Evolutionary conservation across 352 stramenopile species (phyloP).

Genomic region (Peronospora belbahrii): DNA sequence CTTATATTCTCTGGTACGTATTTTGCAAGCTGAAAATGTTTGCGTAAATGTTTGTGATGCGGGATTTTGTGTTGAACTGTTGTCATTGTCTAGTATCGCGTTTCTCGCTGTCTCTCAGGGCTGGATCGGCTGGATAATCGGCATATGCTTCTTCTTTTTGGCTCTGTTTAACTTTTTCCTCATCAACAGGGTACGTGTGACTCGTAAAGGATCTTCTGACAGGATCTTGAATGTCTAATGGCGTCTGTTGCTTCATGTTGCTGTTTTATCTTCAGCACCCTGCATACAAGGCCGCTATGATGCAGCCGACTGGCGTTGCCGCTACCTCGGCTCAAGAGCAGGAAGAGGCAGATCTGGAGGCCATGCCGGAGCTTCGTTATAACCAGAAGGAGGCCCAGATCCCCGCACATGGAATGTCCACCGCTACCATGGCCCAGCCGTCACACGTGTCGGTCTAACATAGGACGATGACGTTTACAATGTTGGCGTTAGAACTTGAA

Average conservation of each 20-base stretch:
- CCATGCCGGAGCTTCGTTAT: constrained; percentile 75
- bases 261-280: constrained; percentile 40
- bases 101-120: constrained; percentile 78
- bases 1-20: constrained; percentile 76
- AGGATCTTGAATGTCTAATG: neutral
- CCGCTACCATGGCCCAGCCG: constrained; percentile 34
- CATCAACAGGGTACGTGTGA: constrained; percentile 56
- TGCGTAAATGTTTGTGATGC: neutral
- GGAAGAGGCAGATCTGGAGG: constrained; percentile 55
- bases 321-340: constrained; percentile 28
- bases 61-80: constrained; percentile 1
- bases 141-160: constrained; percentile 65
- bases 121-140: constrained; percentile 68
- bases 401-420: constrained; percentile 17
- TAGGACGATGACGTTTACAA: constrained; percentile 1
- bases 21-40: neutral
- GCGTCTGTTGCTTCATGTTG: constrained; percentile 1
- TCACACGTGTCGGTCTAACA: constrained; percentile 60
- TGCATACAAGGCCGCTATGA: constrained; percentile 72
- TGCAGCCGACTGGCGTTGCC: constrained; percentile 32
- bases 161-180: constrained; percentile 86
- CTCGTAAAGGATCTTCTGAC: constrained; percentile 2
- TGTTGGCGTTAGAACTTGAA: constrained; percentile 12
- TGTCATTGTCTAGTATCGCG: constrained; percentile 40
- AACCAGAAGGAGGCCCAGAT: constrained; percentile 47